phyloP scores from a whole-genome alignment of 2,329 filamentous ascomycete genomes.

The Herpotrichia juniperi region DNA sequence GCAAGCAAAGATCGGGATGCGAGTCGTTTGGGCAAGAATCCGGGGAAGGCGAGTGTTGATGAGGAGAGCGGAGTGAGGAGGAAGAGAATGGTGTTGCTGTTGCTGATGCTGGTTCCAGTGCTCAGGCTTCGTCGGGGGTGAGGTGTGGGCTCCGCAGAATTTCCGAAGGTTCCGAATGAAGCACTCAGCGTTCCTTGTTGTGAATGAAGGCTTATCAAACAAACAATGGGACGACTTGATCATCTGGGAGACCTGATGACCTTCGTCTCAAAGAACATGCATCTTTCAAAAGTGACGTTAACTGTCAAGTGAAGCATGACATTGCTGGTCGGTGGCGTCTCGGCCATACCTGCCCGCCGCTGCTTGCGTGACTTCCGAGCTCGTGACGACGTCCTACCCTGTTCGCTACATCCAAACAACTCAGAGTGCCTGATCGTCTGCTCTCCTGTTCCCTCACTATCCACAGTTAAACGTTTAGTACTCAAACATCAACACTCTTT shows the following conservation, averaged over 20 bases:
- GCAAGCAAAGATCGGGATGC: background rate
- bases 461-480: constrained; percentile 1
- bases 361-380: constrained; percentile 8
- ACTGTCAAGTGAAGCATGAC: background rate
- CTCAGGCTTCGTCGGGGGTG: background rate
- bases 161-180: background rate
- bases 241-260: background rate
- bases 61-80: background rate
- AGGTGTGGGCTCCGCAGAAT: background rate
- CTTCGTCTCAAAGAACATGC: background rate
- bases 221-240: background rate
- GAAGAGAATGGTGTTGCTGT: background rate
- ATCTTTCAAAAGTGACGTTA: background rate
- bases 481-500: constrained; percentile 2
- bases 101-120: background rate
- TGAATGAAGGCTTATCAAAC: no score
- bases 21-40: background rate
- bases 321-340: background rate
- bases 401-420: background rate
- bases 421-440: background rate
- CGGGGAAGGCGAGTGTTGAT: background rate
- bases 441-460: constrained; percentile 6
- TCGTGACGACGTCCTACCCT: constrained; percentile 7
- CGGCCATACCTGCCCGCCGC: background rate
- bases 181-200: background rate